Conservation (phyloP, 2,329 filamentous ascomycete genomes). For the Akanthomyces dipterigenus region DNA sequence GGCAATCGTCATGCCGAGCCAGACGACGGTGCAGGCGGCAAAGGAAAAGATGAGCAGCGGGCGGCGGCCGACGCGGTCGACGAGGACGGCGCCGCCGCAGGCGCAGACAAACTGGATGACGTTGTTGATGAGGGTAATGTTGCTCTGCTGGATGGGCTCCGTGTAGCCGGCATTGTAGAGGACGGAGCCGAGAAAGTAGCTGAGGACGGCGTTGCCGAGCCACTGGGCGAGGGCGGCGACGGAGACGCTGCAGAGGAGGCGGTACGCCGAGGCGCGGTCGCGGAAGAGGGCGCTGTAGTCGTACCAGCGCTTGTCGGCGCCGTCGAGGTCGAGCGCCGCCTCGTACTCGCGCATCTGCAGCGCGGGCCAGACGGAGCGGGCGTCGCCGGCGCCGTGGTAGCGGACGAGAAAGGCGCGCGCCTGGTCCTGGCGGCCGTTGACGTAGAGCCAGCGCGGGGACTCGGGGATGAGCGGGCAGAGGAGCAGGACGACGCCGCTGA, state of each 20-base stretch:
- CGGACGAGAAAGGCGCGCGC: slow-evolving; percentile 27
- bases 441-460: slow-evolving; percentile 35
- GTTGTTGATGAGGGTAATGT: slow-evolving; percentile 40
- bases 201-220: slow-evolving; percentile 30
- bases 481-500: slow-evolving; percentile 29
- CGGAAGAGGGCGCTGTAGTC: slow-evolving; percentile 40
- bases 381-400: slow-evolving; percentile 39
- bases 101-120: slow-evolving; percentile 37
- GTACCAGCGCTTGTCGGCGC: slow-evolving; percentile 42
- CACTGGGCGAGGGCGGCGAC: slow-evolving; percentile 37
- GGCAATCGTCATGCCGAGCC: slow-evolving; percentile 44
- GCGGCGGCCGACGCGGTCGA: slow-evolving; percentile 39
- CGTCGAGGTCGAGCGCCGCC: slow-evolving; percentile 36
- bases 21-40: slow-evolving; percentile 40
- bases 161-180: slow-evolving; percentile 40
- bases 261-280: slow-evolving; percentile 31
- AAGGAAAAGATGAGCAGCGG: slow-evolving; percentile 46
- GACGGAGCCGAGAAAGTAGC: slow-evolving; percentile 41
- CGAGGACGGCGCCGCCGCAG: slow-evolving; percentile 23
- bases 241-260: slow-evolving; percentile 35
- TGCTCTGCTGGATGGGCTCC: slow-evolving; percentile 30
- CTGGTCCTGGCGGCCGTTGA: slow-evolving; percentile 25
- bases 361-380: slow-evolving; percentile 24
- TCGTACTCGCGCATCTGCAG: slow-evolving; percentile 38
- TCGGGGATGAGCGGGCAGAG: slow-evolving; percentile 26